These are phyloP conservation scores for Rhododendron williamsianum DNA, from an alignment of 148 eudicot genomes.

Conservation along the genomic window DNA sequence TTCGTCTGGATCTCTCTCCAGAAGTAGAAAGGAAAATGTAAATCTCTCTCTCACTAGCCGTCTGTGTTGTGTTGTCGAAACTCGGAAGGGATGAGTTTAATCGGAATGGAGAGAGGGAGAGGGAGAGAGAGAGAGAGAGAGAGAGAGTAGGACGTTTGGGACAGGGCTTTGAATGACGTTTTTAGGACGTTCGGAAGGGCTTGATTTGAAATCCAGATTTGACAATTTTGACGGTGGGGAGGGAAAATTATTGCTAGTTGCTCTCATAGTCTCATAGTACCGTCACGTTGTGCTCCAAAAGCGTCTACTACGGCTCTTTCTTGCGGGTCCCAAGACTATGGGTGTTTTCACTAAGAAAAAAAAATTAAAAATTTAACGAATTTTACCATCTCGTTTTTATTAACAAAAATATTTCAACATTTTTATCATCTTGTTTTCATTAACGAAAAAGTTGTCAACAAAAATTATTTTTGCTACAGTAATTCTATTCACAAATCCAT, in stretches of 20 bases:
- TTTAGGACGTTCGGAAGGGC: neutral
- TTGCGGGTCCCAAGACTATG: too few species aligned
- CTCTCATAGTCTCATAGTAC: too few species aligned
- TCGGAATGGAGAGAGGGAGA: neutral
- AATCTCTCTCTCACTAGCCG: neutral
- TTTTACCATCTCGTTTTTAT: fast-evolving
- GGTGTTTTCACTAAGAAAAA: too few species aligned
- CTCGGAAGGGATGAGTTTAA: neutral
- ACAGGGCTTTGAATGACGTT: neutral
- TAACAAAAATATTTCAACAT: fast-evolving
- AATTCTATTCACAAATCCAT: too few species aligned
- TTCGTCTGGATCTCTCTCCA: neutral
- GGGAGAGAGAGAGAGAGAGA: neutral
- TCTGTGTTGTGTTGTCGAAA: neutral
- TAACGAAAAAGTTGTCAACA: too few species aligned
- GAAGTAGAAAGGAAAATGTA: neutral
- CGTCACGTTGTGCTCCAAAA: too few species aligned
- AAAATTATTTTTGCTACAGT: too few species aligned
- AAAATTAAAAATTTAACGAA: too few species aligned
- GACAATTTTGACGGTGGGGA: neutral
- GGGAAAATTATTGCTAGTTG: too few species aligned
- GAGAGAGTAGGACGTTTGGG: neutral
- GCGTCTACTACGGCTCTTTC: too few species aligned
- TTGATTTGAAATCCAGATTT: conserved; percentile 1
- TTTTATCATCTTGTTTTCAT: fast-evolving